Conservation (phyloP, 192 early-diverging fungal species). For the Paraglomus brasilianum region DNA sequence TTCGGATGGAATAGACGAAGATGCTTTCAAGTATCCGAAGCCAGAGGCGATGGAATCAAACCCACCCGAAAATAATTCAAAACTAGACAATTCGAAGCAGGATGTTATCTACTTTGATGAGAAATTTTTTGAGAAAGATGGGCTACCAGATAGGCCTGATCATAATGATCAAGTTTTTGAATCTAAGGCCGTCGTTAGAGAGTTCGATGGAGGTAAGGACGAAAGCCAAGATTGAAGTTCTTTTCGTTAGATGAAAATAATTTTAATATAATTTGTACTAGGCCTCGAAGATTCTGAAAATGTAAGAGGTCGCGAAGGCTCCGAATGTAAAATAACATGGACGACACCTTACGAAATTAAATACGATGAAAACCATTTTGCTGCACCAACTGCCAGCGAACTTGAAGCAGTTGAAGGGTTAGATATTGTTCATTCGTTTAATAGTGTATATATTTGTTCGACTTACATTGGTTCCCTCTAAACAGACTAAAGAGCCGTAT, state of each 20-base stretch:
- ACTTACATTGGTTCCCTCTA: background rate
- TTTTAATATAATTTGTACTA: background rate
- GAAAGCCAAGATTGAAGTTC: constrained; percentile 1
- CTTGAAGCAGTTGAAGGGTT: constrained; percentile 29
- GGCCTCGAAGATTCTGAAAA: constrained; percentile 30
- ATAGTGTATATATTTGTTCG: background rate
- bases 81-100: constrained; percentile 26
- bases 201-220: constrained; percentile 39
- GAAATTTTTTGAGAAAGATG: constrained; percentile 44
- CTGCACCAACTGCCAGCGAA: constrained; percentile 38
- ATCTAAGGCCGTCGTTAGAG: constrained; percentile 33
- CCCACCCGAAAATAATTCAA: constrained; percentile 10
- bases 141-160: constrained; percentile 28
- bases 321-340: constrained; percentile 41
- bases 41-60: constrained; percentile 15
- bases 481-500: constrained; percentile 37
- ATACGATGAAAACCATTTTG: constrained; percentile 51
- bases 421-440: background rate
- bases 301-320: constrained; percentile 19
- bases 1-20: constrained; percentile 48
- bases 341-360: constrained; percentile 7
- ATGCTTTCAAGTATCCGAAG: constrained; percentile 44
- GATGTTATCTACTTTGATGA: constrained; percentile 40
- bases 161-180: constrained; percentile 30
- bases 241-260: background rate